Conservation (phyloP, 2,329 filamentous ascomycete species). For the Sodiomyces alkalinus region DNA sequence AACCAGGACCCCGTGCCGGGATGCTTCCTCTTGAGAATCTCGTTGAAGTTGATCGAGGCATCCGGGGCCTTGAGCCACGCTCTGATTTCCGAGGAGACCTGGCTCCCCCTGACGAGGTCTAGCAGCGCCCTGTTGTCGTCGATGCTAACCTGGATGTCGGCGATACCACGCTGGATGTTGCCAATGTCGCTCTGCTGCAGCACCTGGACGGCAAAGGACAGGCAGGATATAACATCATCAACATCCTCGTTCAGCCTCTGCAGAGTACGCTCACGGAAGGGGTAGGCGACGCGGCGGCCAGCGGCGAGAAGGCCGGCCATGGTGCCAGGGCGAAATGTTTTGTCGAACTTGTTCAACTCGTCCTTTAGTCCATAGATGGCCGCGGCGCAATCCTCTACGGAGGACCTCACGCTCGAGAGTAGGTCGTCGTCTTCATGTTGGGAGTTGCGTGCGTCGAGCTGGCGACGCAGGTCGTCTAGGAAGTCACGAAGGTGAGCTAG, state of each 20-base stretch:
- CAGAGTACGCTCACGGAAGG: constrained; percentile 20
- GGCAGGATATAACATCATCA: constrained; percentile 14
- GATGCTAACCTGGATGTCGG: too few species aligned
- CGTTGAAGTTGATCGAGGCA: constrained; percentile 17
- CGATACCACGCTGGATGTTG: constrained; percentile 11
- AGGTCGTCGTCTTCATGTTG: too few species aligned
- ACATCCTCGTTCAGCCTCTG: constrained; percentile 21
- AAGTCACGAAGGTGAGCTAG: too few species aligned
- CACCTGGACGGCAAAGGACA: constrained; percentile 16
- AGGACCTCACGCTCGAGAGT: too few species aligned
- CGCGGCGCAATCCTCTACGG: too few species aligned
- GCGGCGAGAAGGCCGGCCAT: too few species aligned
- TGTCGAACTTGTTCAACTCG: too few species aligned
- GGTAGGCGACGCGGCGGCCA: constrained; percentile 12
- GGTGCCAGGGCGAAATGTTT: too few species aligned
- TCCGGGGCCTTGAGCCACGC: constrained; percentile 21
- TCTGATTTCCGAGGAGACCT: constrained; percentile 12
- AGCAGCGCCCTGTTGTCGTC: constrained; percentile 13
- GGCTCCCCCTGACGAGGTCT: constrained; percentile 11
- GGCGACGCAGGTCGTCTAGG: too few species aligned
- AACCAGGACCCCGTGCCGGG: constrained; percentile 19
- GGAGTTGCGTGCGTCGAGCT: too few species aligned
- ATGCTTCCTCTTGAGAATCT: constrained; percentile 15
- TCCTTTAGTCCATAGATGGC: too few species aligned
- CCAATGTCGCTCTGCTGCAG: constrained; percentile 14